phyloP scores from a whole-genome alignment of 2,329 filamentous ascomycete species.

The Fonsecaea multimorphosa region DNA sequence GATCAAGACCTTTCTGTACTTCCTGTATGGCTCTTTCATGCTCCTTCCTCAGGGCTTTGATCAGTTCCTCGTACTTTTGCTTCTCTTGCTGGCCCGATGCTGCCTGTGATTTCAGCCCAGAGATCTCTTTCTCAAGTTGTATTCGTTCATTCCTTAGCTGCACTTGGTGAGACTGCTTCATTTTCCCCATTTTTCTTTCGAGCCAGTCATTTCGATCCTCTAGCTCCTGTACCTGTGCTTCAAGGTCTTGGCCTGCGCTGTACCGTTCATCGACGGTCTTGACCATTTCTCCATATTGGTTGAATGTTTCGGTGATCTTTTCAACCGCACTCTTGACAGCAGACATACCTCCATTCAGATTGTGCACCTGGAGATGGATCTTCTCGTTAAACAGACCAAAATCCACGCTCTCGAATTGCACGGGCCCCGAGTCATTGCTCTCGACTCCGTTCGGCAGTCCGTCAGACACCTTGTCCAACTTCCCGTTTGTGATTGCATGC shows the following conservation, averaged over 20 bases:
- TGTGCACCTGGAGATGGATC: background rate
- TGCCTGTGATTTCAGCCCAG: background rate
- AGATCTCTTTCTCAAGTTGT: slow-evolving; percentile 3
- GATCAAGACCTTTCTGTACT: background rate
- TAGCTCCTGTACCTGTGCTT: background rate
- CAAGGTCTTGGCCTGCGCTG: background rate
- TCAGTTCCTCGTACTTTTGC: slow-evolving; percentile 12
- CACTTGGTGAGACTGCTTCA: background rate
- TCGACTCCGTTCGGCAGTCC: slow-evolving; percentile 5
- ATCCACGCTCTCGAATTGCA: background rate
- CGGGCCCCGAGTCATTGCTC: background rate
- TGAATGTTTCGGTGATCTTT: background rate
- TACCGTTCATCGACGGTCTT: slow-evolving; percentile 6
- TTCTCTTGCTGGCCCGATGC: slow-evolving; percentile 2
- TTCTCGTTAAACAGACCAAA: background rate
- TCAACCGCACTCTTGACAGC: background rate
- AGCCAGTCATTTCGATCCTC: background rate
- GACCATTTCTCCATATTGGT: background rate
- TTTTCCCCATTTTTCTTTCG: background rate
- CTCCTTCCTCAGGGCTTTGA: background rate
- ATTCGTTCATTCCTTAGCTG: background rate
- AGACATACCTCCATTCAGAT: background rate
- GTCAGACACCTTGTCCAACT: background rate
- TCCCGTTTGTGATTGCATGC: slow-evolving; percentile 1
- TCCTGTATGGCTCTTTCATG: background rate